Percentiles rank a stretch among this genome's conserved stretches.
Evolutionary conservation across 148 eudicot species (phyloP).

Genomic region (Rhododendron simsii): DNA sequence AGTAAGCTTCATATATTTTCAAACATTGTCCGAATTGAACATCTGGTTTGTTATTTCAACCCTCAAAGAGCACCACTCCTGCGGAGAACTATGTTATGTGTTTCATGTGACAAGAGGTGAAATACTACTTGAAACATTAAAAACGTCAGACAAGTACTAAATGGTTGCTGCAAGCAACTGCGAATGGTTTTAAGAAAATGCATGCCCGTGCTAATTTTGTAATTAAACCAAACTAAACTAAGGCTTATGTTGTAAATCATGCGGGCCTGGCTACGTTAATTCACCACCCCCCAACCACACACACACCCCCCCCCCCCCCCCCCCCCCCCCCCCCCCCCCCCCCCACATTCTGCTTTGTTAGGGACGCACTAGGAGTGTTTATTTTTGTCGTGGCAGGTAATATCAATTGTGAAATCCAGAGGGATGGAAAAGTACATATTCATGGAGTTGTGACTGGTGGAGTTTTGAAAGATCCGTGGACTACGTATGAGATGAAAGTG

Average conservation of each 20-base stretch:
- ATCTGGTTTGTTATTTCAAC: background rate
- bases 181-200: background rate
- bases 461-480: conserved; percentile 25
- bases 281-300: too few relatives aligned
- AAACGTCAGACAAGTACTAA: background rate
- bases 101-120: background rate
- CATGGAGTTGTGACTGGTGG: conserved; percentile 39
- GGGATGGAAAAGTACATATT: conserved; percentile 29
- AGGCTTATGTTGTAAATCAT: background rate
- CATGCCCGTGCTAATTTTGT: background rate
- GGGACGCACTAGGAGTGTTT: background rate
- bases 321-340: background rate
- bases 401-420: conserved; percentile 16
- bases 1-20: conserved; percentile 8
- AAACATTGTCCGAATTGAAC: background rate
- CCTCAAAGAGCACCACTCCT: background rate
- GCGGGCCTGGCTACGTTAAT: background rate
- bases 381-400: conserved; percentile 20
- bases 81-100: background rate
- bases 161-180: background rate
- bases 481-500: conserved; percentile 37
- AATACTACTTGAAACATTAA: background rate
- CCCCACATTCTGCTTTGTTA: background rate
- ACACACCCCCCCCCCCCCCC: too few relatives aligned
- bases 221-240: background rate